Conservation (phyloP, 2,329 filamentous ascomycete genomes). For the Colletotrichum musicola region DNA sequence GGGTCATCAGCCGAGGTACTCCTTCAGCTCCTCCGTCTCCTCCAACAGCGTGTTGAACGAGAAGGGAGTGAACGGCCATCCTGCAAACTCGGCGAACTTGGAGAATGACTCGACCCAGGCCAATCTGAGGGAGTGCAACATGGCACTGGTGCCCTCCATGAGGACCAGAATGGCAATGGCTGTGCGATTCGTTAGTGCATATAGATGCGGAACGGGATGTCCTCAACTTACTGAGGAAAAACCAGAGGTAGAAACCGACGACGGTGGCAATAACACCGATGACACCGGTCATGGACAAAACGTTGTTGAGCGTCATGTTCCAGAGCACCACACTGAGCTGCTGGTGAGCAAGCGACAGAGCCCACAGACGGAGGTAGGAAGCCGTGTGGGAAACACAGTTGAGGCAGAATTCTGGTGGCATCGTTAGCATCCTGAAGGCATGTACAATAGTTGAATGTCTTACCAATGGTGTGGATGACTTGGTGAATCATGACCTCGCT, state of each 20-base stretch:
- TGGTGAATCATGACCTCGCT: slow-evolving; percentile 98
- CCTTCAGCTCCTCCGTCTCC: slow-evolving; percentile 77
- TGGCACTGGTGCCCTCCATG: slow-evolving; percentile 96
- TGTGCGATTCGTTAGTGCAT: slow-evolving; percentile 39
- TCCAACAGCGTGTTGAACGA: slow-evolving; percentile 88
- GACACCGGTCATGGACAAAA: slow-evolving; percentile 75
- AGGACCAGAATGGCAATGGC: slow-evolving; percentile 78
- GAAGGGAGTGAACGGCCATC: slow-evolving; percentile 88
- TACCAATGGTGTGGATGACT: slow-evolving; percentile 98
- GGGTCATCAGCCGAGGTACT: slow-evolving; percentile 62
- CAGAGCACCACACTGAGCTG: slow-evolving; percentile 96
- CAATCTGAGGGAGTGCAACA: slow-evolving; percentile 91
- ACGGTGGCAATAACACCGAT: slow-evolving; percentile 85
- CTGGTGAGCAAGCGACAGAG: slow-evolving; percentile 95
- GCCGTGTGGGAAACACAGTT: slow-evolving; percentile 99
- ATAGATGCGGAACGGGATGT: neutral
- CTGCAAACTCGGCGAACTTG: slow-evolving; percentile 94
- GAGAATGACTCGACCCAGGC: slow-evolving; percentile 99
- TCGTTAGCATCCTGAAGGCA: slow-evolving; percentile 46
- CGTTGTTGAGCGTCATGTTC: slow-evolving; percentile 91
- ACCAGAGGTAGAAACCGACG: slow-evolving; percentile 88
- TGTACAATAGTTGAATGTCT: slow-evolving; percentile 48
- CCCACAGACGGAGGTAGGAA: slow-evolving; percentile 98
- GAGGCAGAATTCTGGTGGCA: slow-evolving; percentile 86
- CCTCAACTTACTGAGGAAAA: slow-evolving; percentile 73